Evolutionary conservation across 2,329 filamentous ascomycete genomes (phyloP), one percentile per base, ranked within the genome.

Genomic region (Talaromyces verruculosus): DNA sequence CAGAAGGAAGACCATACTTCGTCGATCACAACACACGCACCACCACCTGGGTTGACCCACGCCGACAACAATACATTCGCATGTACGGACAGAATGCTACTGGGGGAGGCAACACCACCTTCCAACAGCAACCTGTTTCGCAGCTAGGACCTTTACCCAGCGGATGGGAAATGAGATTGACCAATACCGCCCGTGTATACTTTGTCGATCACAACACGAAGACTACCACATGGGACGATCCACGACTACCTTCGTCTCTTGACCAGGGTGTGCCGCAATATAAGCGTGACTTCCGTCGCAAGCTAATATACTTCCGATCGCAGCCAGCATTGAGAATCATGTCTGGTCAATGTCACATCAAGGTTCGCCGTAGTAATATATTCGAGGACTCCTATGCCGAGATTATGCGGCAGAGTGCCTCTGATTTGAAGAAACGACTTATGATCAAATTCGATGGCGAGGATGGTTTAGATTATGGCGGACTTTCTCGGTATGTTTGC

Each of bases 371-470:
- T 78, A 93, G 92, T 74, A 93, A 97, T 78, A 99, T 99, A 71
- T 99, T 99, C 72, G 95, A 99, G 79, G 95, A 99, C 77, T 97
- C 94, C 0, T 99, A 98, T 79, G 93, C 95, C 70, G 95, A 99
- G 80, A 97, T 99, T 72, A 97, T 97, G 84, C 89, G 94, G 62
- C 95, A 98, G 81, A 96, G 92, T 67, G 92, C 95, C 60, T 93
- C 91, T 17, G 95, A 99, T 78, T 82, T 99, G 69, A 99, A 99
- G 88, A 99, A 99, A 83, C 88, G 95, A 59, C 81, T 99, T 70
- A 99, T 99, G 95, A 97, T 99, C 81, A 99, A 99, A 82, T 99
- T 99, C 72, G 95, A 99, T 72, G 95, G 95, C 59, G 95, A 99
- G 82, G 95, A 99, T 74, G 95, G 95, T 80, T 83, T 99, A 68